Conservation (phyloP, 164 flowering plant species). For the Euptelea pleiosperma region DNA sequence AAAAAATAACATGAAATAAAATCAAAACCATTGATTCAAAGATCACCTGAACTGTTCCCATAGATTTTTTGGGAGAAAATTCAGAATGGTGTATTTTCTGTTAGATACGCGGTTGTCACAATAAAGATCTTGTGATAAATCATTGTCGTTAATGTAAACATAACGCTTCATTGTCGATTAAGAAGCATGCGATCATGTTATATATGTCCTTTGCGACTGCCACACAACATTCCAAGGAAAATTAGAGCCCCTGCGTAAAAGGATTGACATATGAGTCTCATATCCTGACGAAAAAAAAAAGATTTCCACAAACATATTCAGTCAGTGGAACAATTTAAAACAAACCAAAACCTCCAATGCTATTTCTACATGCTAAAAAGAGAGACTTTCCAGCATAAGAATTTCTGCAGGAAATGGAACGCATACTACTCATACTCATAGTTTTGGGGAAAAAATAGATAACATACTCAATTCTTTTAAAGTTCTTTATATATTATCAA, state of each 20-base stretch:
- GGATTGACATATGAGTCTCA: neutral
- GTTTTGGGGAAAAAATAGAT: no score
- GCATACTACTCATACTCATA: no score
- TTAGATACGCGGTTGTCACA: slow-evolving; percentile 91
- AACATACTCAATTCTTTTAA: no score
- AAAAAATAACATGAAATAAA: neutral
- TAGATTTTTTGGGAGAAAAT: slow-evolving; percentile 90
- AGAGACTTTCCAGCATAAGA: no score
- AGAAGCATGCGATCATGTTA: slow-evolving; percentile 16
- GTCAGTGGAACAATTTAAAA: no score
- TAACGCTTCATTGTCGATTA: slow-evolving; percentile 68
- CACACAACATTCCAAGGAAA: slow-evolving; percentile 4
- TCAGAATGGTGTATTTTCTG: slow-evolving; percentile 80
- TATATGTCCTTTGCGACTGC: slow-evolving; percentile 4
- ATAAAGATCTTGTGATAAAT: slow-evolving; percentile 51
- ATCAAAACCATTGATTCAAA: slow-evolving; percentile 3
- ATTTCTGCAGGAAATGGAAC: no score
- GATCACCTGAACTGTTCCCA: slow-evolving; percentile 98
- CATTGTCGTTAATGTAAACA: slow-evolving; percentile 76
- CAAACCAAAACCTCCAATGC: no score
- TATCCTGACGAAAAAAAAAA: slow-evolving; percentile 8
- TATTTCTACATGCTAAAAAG: no score
- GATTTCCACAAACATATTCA: neutral
- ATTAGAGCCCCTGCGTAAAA: slow-evolving; percentile 1
- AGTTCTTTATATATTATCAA: no score